These are phyloP conservation scores for Penicillium sp. DNA, from an alignment of 2,329 filamentous ascomycete genomes.

Conservation along the genomic window DNA sequence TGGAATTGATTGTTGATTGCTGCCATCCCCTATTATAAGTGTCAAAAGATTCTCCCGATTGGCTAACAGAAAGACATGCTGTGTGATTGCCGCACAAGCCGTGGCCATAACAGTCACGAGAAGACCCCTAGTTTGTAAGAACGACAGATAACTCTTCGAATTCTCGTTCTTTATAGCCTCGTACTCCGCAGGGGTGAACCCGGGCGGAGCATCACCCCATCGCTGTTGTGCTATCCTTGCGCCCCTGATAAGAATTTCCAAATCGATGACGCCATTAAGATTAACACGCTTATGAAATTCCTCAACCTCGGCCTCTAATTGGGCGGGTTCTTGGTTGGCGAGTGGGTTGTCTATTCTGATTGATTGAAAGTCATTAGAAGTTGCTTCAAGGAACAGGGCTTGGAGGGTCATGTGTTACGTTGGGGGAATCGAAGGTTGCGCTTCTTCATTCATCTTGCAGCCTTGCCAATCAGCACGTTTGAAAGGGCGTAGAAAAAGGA, in stretches of 20 bases:
- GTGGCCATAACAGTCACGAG: constrained; percentile 19
- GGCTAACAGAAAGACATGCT: constrained; percentile 11
- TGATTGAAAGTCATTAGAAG: not conserved
- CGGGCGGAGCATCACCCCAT: not conserved
- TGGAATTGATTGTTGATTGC: constrained; percentile 22
- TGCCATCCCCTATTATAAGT: constrained; percentile 19
- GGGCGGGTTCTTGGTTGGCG: not conserved
- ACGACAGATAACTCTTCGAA: not conserved
- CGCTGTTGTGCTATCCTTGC: not conserved
- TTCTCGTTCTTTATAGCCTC: not conserved
- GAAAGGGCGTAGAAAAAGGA: not conserved
- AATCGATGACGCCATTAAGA: not conserved
- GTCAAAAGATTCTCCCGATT: not conserved
- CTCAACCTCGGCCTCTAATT: not conserved
- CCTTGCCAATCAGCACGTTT: not conserved
- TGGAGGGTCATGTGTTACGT: not conserved
- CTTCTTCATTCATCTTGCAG: not conserved
- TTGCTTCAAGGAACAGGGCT: not conserved
- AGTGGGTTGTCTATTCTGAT: not conserved
- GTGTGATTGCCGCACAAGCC: constrained; percentile 23
- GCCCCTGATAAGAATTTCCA: not conserved
- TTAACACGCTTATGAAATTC: not conserved
- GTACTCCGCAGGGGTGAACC: not conserved
- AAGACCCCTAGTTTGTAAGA: not conserved
- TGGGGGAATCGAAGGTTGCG: not conserved